These are phyloP conservation scores for Chytriomyces hyalinus DNA, from an alignment of 192 early-diverging fungal genomes.

Conservation along the genomic window DNA sequence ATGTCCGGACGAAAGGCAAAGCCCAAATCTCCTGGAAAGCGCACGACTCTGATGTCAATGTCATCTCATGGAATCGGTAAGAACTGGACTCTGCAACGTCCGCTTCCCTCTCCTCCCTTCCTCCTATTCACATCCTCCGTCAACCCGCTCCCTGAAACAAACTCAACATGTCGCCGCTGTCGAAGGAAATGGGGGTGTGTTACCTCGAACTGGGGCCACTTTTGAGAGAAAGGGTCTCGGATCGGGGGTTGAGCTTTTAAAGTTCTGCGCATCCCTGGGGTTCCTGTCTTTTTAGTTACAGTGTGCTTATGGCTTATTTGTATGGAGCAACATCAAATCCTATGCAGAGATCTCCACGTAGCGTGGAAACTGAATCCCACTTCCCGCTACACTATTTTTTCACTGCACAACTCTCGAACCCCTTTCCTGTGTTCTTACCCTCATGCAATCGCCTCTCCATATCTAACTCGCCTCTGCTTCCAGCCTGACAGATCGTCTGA, in stretches of 20 bases:
- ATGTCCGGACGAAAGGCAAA: conserved; percentile 79
- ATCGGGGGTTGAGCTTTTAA: too few relatives aligned
- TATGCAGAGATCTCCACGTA: conserved; percentile 37
- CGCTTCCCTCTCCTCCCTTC: neutral
- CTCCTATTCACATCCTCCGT: neutral
- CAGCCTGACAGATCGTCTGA: conserved; percentile 76
- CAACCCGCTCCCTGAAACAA: conserved; percentile 10
- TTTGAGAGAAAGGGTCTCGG: too few relatives aligned
- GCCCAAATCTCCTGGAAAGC: conserved; percentile 80
- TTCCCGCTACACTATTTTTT: conserved; percentile 43
- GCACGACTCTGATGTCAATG: conserved; percentile 91
- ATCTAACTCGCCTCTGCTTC: conserved; percentile 10
- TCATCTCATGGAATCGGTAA: conserved; percentile 92
- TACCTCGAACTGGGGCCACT: too few relatives aligned
- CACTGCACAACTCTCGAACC: conserved; percentile 27
- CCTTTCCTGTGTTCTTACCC: neutral
- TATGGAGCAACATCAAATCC: conserved; percentile 34
- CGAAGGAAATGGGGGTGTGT: neutral
- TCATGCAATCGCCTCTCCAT: neutral
- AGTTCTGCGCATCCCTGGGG: neutral
- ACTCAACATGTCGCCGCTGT: conserved; percentile 25
- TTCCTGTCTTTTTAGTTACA: conserved; percentile 1
- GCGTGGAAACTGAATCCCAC: conserved; percentile 17
- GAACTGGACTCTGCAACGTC: neutral
- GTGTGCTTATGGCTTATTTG: conserved; percentile 41